A percentile compares a stretch with the other conserved stretches of the same genome.
Evolutionary conservation across 306 rosid genomes (phyloP).

Genomic region (Cucumis hystrix): DNA sequence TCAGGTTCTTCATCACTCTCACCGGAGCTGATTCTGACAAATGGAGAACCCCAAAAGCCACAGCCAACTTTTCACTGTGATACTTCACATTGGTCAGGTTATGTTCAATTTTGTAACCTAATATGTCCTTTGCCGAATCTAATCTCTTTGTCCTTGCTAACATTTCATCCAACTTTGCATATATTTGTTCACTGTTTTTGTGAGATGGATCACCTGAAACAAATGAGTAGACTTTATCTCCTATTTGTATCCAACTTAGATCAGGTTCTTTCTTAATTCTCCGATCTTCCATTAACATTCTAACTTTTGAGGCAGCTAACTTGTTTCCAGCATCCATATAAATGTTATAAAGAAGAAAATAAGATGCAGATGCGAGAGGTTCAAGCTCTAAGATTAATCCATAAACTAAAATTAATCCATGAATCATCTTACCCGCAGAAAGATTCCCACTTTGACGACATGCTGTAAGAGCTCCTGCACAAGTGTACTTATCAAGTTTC

Average conservation of each 20-base stretch:
- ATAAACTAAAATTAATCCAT: conserved; percentile 23
- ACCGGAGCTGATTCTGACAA: conserved; percentile 43
- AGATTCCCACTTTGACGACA: conserved; percentile 19
- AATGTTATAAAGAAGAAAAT: conserved; percentile 46
- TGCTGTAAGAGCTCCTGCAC: conserved; percentile 20
- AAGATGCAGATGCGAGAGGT: conserved; percentile 38
- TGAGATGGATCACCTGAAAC: conserved; percentile 37
- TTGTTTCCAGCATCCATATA: conserved; percentile 34
- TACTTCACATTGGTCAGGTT: conserved; percentile 8
- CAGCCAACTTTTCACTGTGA: conserved; percentile 59
- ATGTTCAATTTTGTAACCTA: conserved; percentile 8
- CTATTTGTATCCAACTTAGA: conserved; percentile 50
- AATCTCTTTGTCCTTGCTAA: conserved; percentile 20
- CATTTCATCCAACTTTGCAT: conserved; percentile 25
- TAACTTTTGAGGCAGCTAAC: conserved; percentile 23
- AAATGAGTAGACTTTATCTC: conserved; percentile 35
- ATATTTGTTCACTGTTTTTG: conserved; percentile 24
- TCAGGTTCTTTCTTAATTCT: conserved; percentile 62
- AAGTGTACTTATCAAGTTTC: conserved; percentile 32
- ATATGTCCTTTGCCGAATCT: not conserved
- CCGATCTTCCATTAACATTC: conserved; percentile 32
- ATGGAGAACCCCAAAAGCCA: conserved; percentile 35
- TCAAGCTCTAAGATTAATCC: conserved; percentile 37
- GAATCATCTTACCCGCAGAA: conserved; percentile 24
- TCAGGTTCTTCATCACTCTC: conserved; percentile 56